Base-by-base conservation (phyloP, 2,329 filamentous ascomycete species). In the Chrysoporthe cubensis region DNA sequence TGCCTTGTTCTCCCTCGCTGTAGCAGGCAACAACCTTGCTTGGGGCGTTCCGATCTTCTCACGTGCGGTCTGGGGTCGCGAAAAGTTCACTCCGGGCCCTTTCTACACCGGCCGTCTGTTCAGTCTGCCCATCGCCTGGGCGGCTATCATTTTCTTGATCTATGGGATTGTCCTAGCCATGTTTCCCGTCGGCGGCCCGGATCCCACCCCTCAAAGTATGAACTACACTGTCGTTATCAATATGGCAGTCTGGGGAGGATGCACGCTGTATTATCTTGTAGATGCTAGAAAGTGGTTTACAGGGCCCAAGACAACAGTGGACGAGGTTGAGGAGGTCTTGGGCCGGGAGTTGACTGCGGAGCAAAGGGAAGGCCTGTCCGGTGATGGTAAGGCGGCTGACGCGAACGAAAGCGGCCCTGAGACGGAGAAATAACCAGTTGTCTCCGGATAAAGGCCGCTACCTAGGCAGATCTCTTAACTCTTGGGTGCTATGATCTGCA, bases 151-250 rank as follows among this genome's bases (percentile, higher is more conserved):
- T 0, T 90, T 88, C 73, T 74, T 89, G 34, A 63, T 79, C 1
- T 89, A 88, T 73, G 85, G 85, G 0, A 85, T 88, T 46, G 62
- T 85, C 0, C 73, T 90, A 37, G 82, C 80, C 64, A 89, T 89
- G 87, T 88, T 89, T 73, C 87, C 87, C 0, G 79, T 78, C 14
- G 80, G 78, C 4, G 87, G 87, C 0, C 86, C 87, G 40, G 77
- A 83, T 71, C 86, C 87, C 1, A 80, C 78, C 8, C 74, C 76
- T 0, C 70, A 82, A 52, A 76, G 76, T 18, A 89, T 90, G 87
- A 90, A 90, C 72, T 90, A 89, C 73, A 88, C 87, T 0, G 81
- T 88, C 2, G 87, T 88, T 0, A 86, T 90, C 68, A 88, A 88
- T 70, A 80, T 80, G 44, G 82, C 83, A 4, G 83, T 90, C 1